Percentiles rank a stretch among this genome's conserved stretches.
These are phyloP conservation scores for Talaromyces trachyspermus DNA, from an alignment of 495 filamentous ascomycete species.

Conservation along the genomic window DNA sequence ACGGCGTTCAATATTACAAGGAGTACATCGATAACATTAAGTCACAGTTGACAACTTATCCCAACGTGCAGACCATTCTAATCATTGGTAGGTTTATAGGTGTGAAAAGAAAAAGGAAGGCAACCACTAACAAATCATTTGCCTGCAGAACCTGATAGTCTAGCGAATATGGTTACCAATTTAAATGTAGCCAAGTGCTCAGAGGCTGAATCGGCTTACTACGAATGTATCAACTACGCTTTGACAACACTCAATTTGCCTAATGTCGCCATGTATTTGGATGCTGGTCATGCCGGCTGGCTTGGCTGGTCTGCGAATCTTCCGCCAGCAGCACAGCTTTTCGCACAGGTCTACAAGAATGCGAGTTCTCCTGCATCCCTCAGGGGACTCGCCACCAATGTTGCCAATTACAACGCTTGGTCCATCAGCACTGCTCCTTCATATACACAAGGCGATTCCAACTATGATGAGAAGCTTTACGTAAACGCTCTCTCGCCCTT, in stretches of 20 bases:
- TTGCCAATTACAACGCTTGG: conserved; percentile 71
- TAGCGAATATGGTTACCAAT: conserved; percentile 79
- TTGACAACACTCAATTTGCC: conserved; percentile 61
- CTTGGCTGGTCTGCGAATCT: conserved; percentile 78
- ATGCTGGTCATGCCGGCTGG: conserved; percentile 67
- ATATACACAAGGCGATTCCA: conserved; percentile 33
- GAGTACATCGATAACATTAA: conserved; percentile 58
- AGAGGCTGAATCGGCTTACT: conserved; percentile 54
- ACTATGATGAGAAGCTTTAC: conserved; percentile 67
- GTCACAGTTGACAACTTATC: conserved; percentile 16
- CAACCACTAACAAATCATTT: conserved; percentile 48
- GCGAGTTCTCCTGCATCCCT: conserved; percentile 58
- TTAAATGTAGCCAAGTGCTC: conserved; percentile 54
- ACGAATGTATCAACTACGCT: conserved; percentile 65
- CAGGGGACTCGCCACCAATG: conserved; percentile 70
- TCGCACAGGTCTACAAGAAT: conserved; percentile 56
- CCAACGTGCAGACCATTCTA: conserved; percentile 28
- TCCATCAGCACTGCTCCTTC: conserved; percentile 33
- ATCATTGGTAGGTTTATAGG: conserved; percentile 50
- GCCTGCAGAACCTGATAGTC: conserved; percentile 65
- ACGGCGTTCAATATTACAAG: conserved; percentile 56
- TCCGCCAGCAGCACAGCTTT: conserved; percentile 60
- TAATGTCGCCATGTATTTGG: conserved; percentile 79
- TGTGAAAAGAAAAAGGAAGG: conserved; percentile 24
- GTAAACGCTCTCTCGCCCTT: conserved; percentile 58